Conservation (phyloP, 2,329 filamentous ascomycete species). For the Colletotrichum tropicale region DNA sequence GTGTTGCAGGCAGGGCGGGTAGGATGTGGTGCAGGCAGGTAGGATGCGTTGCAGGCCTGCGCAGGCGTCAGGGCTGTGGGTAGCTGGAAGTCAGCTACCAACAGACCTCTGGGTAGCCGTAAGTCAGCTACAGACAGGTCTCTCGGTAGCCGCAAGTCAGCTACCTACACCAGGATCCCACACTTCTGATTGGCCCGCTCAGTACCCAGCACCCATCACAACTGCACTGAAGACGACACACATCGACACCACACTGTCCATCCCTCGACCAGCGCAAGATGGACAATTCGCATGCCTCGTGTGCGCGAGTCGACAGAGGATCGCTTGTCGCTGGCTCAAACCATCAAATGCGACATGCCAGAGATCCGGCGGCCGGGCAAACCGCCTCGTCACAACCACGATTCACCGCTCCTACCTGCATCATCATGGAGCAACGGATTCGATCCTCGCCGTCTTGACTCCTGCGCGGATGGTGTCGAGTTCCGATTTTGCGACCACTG, state of each 20-base stretch:
- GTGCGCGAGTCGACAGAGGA: neutral
- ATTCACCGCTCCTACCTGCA: neutral
- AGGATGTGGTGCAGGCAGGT: too few relatives aligned
- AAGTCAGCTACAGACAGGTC: neutral
- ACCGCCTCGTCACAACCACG: neutral
- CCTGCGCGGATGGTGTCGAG: too few relatives aligned
- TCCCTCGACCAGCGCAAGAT: neutral
- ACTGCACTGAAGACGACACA: neutral
- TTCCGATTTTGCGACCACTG: too few relatives aligned
- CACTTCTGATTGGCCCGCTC: neutral
- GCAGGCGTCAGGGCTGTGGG: neutral
- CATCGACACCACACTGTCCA: neutral
- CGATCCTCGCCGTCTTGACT: too few relatives aligned
- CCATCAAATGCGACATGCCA: neutral
- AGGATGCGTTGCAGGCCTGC: neutral
- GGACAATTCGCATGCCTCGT: neutral
- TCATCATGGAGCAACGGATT: too few relatives aligned
- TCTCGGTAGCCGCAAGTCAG: neutral
- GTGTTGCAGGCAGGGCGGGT: neutral
- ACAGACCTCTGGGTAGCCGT: neutral
- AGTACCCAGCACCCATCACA: neutral
- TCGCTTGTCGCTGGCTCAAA: neutral
- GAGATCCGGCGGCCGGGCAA: neutral
- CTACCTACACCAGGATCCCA: neutral
- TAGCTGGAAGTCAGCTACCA: neutral